Evolutionary conservation across 2,329 filamentous ascomycete species (phyloP).

Genomic region (Moelleriella libera): DNA sequence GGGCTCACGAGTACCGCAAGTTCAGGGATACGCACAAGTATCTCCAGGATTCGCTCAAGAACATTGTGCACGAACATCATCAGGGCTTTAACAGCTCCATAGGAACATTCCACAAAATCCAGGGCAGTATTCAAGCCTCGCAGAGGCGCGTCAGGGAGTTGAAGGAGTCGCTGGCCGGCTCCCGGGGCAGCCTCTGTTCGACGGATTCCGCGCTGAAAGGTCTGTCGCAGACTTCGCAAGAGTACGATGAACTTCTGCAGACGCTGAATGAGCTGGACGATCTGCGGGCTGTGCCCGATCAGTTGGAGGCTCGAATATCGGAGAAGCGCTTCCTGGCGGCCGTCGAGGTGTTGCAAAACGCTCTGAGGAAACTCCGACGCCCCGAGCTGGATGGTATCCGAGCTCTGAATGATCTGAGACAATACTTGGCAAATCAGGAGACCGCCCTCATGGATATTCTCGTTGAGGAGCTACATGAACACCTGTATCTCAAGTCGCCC

Average conservation of each 20-base stretch:
- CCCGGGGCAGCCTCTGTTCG: conserved; percentile 68
- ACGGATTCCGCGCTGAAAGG: conserved; percentile 87
- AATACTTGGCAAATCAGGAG: conserved; percentile 88
- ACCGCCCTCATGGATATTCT: conserved; percentile 83
- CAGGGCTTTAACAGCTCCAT: conserved; percentile 99
- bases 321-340: conserved; percentile 91
- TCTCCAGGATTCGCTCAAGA: conserved; percentile 84
- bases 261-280: conserved; percentile 76
- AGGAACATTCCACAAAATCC: conserved; percentile 97
- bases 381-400: conserved; percentile 88
- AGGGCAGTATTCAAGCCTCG: conserved; percentile 78
- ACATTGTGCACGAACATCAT: conserved; percentile 95
- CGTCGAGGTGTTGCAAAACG: conserved; percentile 82
- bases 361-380: conserved; percentile 66
- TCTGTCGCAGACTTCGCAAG: conserved; percentile 73
- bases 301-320: conserved; percentile 84
- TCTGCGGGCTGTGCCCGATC: conserved; percentile 76
- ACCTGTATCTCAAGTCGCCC: conserved; percentile 92
- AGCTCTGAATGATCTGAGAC: conserved; percentile 70
- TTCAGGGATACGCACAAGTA: conserved; percentile 76
- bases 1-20: conserved; percentile 74
- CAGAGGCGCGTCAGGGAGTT: conserved; percentile 73
- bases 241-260: conserved; percentile 81
- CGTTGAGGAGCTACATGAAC: conserved; percentile 93
- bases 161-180: conserved; percentile 67